phyloP scores from a whole-genome alignment of 208 protist genomes.

The Trypanosoma theileri region DNA sequence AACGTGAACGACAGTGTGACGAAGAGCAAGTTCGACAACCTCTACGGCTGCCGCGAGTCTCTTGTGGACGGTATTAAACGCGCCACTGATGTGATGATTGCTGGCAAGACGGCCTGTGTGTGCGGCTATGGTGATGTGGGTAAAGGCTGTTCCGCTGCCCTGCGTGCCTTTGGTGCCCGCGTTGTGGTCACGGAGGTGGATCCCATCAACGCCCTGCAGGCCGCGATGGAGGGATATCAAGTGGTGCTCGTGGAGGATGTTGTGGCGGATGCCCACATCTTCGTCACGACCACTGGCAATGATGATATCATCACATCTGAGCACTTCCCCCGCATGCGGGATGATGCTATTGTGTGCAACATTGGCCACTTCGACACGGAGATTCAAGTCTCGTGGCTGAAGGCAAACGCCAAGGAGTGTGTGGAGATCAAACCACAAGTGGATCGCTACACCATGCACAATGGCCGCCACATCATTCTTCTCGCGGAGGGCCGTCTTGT shows the following conservation, averaged over 20 bases:
- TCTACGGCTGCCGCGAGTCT: conserved; percentile 99
- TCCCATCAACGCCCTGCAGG: conserved; percentile 99
- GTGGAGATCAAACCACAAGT: conserved; percentile 99
- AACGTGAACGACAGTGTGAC: conserved; percentile 99
- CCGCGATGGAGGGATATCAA: conserved; percentile 98
- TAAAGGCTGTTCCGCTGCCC: conserved; percentile 97
- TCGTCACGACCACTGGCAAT: conserved; percentile 98
- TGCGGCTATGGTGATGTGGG: conserved; percentile 99
- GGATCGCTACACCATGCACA: conserved; percentile 96
- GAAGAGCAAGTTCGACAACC: conserved; percentile 99
- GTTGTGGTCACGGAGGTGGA: conserved; percentile 99
- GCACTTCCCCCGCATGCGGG: conserved; percentile 98
- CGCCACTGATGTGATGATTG: conserved; percentile 99
- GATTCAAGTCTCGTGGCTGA: conserved; percentile 98
- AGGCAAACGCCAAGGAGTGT: conserved; percentile 87
- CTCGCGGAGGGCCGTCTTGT: conserved; percentile 97
- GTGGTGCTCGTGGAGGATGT: conserved; percentile 96
- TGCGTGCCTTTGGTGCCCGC: conserved; percentile 95
- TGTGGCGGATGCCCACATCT: conserved; percentile 92
- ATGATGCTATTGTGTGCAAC: conserved; percentile 99
- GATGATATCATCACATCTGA: conserved; percentile 97
- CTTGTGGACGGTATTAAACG: conserved; percentile 99
- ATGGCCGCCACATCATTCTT: conserved; percentile 95
- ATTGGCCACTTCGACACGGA: conserved; percentile 99
- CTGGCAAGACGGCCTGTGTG: conserved; percentile 97